Percentiles rank a stretch among this genome's conserved stretches.
Conservation (phyloP, 768 basidiomycete species). For the Boletellus sp. region DNA sequence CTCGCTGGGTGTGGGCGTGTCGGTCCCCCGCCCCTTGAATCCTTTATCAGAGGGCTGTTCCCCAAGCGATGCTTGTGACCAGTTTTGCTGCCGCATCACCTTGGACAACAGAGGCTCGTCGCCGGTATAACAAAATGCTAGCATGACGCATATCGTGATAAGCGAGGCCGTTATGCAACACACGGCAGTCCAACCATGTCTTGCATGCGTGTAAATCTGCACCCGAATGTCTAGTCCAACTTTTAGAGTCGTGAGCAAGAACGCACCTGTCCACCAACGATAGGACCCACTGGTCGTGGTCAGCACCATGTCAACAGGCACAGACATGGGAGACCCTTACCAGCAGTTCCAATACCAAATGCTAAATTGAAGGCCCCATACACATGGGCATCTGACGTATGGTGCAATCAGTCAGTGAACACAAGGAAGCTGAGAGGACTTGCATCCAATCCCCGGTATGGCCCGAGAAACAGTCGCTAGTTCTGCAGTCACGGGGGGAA, state of each 20-base stretch:
- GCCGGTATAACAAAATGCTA: conserved; percentile 49
- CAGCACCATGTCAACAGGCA: not conserved
- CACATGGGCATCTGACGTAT: conserved; percentile 58
- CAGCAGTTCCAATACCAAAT: conserved; percentile 59
- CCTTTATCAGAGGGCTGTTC: conserved; percentile 5
- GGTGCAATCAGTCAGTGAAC: not conserved
- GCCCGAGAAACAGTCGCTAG: conserved; percentile 55
- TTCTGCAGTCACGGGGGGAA: conserved; percentile 64
- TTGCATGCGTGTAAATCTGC: conserved; percentile 57
- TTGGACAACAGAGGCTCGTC: conserved; percentile 38
- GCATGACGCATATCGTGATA: conserved; percentile 34
- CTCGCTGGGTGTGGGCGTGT: not conserved
- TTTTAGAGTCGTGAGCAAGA: not conserved
- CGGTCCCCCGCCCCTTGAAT: not conserved
- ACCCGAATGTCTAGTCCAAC: conserved; percentile 3
- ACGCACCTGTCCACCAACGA: conserved; percentile 64
- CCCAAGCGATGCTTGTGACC: conserved; percentile 9
- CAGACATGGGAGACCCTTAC: conserved; percentile 35
- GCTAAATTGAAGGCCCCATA: conserved; percentile 74
- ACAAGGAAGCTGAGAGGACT: conserved; percentile 20
- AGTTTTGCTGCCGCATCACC: conserved; percentile 21
- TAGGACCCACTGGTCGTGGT: conserved; percentile 53
- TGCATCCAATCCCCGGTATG: conserved; percentile 67
- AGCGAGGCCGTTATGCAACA: conserved; percentile 47
- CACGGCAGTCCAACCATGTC: conserved; percentile 58